These are phyloP conservation scores for Dipteronia sinensis DNA, from an alignment of 345 rosid species.

Conservation along the genomic window DNA sequence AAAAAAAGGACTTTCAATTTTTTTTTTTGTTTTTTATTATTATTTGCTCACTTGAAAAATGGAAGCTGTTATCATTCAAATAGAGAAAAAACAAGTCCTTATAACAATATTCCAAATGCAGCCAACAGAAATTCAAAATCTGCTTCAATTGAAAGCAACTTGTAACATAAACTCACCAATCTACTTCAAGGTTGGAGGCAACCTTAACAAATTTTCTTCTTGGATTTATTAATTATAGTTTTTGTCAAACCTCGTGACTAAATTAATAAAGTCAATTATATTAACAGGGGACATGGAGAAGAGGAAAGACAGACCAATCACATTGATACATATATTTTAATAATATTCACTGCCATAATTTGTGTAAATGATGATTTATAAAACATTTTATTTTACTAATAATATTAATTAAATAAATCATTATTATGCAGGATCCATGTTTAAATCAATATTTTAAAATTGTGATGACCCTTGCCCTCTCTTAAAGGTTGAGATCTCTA, in stretches of 20 bases:
- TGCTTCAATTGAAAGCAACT: neutral
- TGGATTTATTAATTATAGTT: neutral
- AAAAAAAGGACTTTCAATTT: no score
- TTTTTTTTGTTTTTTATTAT: neutral
- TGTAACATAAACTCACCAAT: neutral
- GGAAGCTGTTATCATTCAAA: neutral
- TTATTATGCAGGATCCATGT: neutral
- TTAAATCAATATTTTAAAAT: neutral
- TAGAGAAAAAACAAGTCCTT: neutral
- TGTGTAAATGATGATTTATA: neutral
- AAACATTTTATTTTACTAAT: neutral
- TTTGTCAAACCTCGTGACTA: neutral
- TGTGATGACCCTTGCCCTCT: slow-evolving; percentile 20
- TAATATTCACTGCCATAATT: neutral
- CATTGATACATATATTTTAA: slow-evolving; percentile 10
- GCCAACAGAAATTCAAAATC: neutral
- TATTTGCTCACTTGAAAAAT: neutral
- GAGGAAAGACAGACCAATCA: slow-evolving; percentile 13
- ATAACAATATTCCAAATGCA: neutral
- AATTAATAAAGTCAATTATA: neutral
- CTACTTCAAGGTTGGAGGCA: neutral
- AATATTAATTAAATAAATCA: no score
- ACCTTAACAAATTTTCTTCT: neutral
- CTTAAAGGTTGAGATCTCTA: slow-evolving; percentile 1
- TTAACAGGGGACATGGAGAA: neutral